phyloP scores from a whole-genome alignment of 257 asterid species.

The Nicotiana undulata region DNA sequence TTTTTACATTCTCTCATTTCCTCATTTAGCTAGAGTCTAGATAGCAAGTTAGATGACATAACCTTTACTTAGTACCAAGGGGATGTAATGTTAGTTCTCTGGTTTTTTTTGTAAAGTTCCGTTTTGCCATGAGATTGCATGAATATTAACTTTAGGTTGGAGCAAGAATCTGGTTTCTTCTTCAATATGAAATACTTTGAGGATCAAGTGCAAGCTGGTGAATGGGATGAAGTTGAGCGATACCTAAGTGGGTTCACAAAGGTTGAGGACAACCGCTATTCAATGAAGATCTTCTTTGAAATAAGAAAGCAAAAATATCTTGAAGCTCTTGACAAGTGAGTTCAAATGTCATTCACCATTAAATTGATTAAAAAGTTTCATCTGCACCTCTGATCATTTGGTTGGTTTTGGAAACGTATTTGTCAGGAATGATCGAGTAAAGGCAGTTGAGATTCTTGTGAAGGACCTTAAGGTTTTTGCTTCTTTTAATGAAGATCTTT shows the following conservation, averaged over 20 bases:
- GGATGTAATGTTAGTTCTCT: neutral
- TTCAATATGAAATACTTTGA: slow-evolving; percentile 94
- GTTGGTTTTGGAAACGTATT: slow-evolving; percentile 9
- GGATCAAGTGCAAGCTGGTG: slow-evolving; percentile 96
- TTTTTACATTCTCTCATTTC: neutral
- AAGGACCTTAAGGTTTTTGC: slow-evolving; percentile 93
- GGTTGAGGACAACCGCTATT: slow-evolving; percentile 92
- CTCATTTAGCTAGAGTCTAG: neutral
- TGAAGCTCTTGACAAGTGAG: slow-evolving; percentile 90
- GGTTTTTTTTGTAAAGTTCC: neutral
- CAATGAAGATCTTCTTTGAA: slow-evolving; percentile 95
- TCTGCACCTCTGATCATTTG: slow-evolving; percentile 3
- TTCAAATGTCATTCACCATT: neutral
- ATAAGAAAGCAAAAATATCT: slow-evolving; percentile 93
- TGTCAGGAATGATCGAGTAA: slow-evolving; percentile 76
- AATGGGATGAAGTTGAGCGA: slow-evolving; percentile 94
- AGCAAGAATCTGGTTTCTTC: slow-evolving; percentile 92
- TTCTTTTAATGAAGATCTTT: slow-evolving; percentile 89
- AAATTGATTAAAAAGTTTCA: neutral
- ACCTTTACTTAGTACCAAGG: neutral
- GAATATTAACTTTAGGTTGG: slow-evolving; percentile 49
- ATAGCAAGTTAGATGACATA: neutral
- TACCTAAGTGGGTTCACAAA: slow-evolving; percentile 85
- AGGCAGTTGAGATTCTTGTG: slow-evolving; percentile 89
- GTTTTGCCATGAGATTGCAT: neutral